Evolutionary conservation across 305 asterid genomes (phyloP).

Genomic region (Solanum hybrid): DNA sequence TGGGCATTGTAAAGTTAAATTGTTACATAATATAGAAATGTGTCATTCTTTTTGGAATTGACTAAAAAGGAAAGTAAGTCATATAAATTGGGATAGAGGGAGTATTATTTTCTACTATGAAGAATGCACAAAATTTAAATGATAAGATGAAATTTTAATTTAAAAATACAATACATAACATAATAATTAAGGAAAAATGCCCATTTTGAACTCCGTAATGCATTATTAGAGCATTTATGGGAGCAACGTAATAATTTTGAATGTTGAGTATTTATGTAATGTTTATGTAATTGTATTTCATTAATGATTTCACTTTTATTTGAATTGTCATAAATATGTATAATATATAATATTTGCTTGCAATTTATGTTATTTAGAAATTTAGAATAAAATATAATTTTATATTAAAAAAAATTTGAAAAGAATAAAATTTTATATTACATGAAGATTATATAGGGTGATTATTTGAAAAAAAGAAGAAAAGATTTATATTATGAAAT

Average conservation of each 20-base stretch:
- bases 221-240: neutral
- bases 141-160: neutral
- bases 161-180: neutral
- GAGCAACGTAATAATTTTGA: neutral
- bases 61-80: neutral
- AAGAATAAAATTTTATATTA: too few relatives aligned
- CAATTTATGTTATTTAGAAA: neutral
- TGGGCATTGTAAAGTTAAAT: neutral
- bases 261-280: neutral
- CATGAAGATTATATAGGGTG: neutral
- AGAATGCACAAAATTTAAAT: neutral
- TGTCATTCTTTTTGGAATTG: neutral
- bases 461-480: neutral
- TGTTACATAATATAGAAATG: neutral
- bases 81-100: neutral
- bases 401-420: neutral
- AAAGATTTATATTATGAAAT: too few relatives aligned
- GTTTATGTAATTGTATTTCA: neutral
- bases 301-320: neutral
- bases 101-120: neutral
- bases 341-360: neutral
- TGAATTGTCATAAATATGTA: neutral
- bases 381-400: too few relatives aligned
- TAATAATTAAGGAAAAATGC: neutral
- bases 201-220: neutral